A percentile compares a stretch with the other conserved stretches of the same genome.
phyloP scores from a whole-genome alignment of 1,139 yeast genomes.

The Geotrichum candidum region DNA sequence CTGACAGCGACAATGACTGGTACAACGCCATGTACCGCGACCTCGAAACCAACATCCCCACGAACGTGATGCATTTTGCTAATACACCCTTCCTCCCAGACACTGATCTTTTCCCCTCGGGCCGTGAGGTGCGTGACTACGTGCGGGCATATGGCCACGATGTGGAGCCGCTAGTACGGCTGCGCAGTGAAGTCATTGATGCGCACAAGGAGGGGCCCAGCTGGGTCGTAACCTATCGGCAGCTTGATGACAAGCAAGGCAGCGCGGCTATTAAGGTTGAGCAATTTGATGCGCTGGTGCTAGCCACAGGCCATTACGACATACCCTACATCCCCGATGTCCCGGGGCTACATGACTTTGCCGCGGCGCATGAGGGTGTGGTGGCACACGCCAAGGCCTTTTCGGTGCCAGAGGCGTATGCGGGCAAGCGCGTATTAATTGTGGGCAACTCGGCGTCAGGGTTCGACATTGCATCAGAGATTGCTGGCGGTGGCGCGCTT shows the following conservation, averaged over 20 bases:
- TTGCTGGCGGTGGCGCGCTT: constrained; percentile 37
- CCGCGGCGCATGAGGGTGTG: constrained; percentile 39
- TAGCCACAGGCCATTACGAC: constrained; percentile 57
- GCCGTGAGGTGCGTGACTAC: constrained; percentile 45
- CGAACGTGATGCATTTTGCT: constrained; percentile 51
- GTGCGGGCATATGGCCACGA: constrained; percentile 42
- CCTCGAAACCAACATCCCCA: constrained; percentile 59
- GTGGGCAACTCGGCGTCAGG: constrained; percentile 63
- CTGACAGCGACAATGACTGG: not conserved
- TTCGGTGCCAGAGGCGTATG: constrained; percentile 43
- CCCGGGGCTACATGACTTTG: constrained; percentile 50
- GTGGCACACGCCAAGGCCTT: constrained; percentile 57
- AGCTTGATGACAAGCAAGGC: constrained; percentile 7
- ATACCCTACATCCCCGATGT: constrained; percentile 51
- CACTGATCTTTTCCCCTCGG: constrained; percentile 46
- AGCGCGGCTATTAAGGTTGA: constrained; percentile 23
- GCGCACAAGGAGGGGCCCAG: constrained; percentile 31
- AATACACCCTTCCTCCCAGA: constrained; percentile 43
- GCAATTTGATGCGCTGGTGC: constrained; percentile 47
- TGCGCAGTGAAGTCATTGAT: constrained; percentile 39
- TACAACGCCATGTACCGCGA: constrained; percentile 38
- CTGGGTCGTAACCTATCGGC: constrained; percentile 41
- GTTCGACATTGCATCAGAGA: constrained; percentile 50
- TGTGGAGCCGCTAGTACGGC: constrained; percentile 34
- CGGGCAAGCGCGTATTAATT: constrained; percentile 43